These are phyloP conservation scores for Chenopodium suecicum DNA, from an alignment of 148 eudicot genomes.

Conservation along the genomic window DNA sequence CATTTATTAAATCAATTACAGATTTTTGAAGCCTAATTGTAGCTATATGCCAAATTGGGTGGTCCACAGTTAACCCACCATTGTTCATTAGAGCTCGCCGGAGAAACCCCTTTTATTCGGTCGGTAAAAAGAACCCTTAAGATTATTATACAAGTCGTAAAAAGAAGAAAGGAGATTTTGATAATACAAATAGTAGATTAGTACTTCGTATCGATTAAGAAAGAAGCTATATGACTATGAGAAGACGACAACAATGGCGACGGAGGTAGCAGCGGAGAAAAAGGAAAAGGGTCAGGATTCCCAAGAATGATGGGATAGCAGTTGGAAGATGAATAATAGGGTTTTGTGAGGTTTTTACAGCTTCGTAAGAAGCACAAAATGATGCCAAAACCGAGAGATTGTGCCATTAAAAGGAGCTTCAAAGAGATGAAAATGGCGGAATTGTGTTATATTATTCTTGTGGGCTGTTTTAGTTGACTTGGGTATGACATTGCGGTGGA, in stretches of 20 bases:
- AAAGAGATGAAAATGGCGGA: not conserved
- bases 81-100: slow-evolving; percentile 12
- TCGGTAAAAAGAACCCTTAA: slow-evolving; percentile 21
- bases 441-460: not conserved
- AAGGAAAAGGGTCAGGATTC: not conserved
- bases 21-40: slow-evolving; percentile 51
- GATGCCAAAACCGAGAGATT: not conserved
- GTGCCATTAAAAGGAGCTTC: not conserved
- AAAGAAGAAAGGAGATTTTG: slow-evolving; percentile 38
- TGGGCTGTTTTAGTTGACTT: too few relatives aligned
- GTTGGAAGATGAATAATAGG: not conserved
- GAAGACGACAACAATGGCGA: slow-evolving; percentile 6
- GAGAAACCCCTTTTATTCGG: not conserved
- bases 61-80: slow-evolving; percentile 23
- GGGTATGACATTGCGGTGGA: too few relatives aligned
- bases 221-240: slow-evolving; percentile 26
- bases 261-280: not conserved
- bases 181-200: slow-evolving; percentile 32
- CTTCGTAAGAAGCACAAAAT: not conserved
- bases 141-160: slow-evolving; percentile 34
- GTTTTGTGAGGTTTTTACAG: not conserved
- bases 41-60: slow-evolving; percentile 59
- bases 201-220: slow-evolving; percentile 12
- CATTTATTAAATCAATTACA: slow-evolving; percentile 51
- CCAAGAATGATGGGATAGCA: not conserved